Conservation (phyloP, 148 eudicot species). For the Silene uniflora region DNA sequence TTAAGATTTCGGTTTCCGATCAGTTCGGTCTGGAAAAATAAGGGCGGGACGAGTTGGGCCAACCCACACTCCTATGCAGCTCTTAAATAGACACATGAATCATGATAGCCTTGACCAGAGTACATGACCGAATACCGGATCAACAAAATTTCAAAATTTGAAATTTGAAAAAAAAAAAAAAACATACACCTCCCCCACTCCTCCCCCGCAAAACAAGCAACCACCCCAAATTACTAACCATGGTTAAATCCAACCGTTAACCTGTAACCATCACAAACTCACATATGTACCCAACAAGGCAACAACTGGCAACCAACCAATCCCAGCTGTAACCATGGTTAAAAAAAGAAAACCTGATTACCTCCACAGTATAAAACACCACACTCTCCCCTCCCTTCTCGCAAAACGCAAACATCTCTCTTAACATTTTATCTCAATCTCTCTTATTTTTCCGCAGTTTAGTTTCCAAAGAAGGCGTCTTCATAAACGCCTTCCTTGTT, state of each 20-base stretch:
- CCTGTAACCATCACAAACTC: background rate
- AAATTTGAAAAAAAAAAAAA: slow-evolving; percentile 6
- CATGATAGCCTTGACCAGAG: too few species aligned
- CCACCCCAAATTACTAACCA: background rate
- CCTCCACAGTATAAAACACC: background rate
- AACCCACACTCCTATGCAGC: too few species aligned
- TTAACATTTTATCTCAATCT: background rate
- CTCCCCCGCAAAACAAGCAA: slow-evolving; percentile 13
- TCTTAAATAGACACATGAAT: too few species aligned
- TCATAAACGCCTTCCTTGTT: slow-evolving; percentile 43
- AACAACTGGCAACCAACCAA: background rate
- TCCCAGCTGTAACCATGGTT: slow-evolving; percentile 15
- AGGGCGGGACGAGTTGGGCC: too few species aligned
- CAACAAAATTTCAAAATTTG: slow-evolving; percentile 14
- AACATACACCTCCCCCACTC: background rate
- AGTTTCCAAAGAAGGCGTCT: slow-evolving; percentile 37
- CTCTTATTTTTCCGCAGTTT: background rate
- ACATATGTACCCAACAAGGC: background rate
- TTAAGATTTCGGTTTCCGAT: too few species aligned
- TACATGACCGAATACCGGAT: too few species aligned
- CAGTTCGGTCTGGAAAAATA: too few species aligned
- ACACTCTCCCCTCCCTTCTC: background rate
- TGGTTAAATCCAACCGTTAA: slow-evolving; percentile 13
- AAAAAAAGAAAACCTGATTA: slow-evolving; percentile 9
- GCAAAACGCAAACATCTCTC: background rate